Evolutionary conservation across 148 eudicot genomes (phyloP).

Genomic region (Rhododendron ferrugineum): DNA sequence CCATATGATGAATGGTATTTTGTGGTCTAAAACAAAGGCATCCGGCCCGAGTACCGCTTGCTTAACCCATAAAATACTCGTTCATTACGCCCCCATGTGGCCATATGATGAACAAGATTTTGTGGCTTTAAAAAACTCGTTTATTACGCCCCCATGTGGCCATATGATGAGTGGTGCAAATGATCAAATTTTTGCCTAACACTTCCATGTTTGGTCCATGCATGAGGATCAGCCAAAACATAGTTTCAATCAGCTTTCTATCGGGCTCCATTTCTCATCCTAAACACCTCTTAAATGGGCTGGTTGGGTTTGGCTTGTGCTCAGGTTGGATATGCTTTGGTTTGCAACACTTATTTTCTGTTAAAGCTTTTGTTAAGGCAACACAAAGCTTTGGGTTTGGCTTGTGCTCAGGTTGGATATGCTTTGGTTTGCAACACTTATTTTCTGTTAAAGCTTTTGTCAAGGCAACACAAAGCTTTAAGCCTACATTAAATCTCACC

Average conservation of each 20-base stretch:
- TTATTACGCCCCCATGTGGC: too few relatives aligned
- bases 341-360: constrained; percentile 3
- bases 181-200: too few relatives aligned
- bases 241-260: background rate
- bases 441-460: background rate
- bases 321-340: background rate
- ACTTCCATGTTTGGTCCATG: background rate
- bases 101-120: too few relatives aligned
- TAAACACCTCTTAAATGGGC: background rate
- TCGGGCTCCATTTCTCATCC: background rate
- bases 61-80: too few relatives aligned
- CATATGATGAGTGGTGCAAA: too few relatives aligned
- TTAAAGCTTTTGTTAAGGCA: background rate
- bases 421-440: background rate
- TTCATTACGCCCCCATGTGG: too few relatives aligned
- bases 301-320: background rate
- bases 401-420: background rate
- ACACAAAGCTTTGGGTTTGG: background rate
- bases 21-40: too few relatives aligned
- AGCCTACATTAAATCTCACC: background rate
- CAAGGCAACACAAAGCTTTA: background rate
- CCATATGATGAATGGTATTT: too few relatives aligned
- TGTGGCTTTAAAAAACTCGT: too few relatives aligned
- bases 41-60: too few relatives aligned
- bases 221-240: background rate